phyloP scores from a whole-genome alignment of 805 yeast genomes.

The Wickerhamiella azymoides region DNA sequence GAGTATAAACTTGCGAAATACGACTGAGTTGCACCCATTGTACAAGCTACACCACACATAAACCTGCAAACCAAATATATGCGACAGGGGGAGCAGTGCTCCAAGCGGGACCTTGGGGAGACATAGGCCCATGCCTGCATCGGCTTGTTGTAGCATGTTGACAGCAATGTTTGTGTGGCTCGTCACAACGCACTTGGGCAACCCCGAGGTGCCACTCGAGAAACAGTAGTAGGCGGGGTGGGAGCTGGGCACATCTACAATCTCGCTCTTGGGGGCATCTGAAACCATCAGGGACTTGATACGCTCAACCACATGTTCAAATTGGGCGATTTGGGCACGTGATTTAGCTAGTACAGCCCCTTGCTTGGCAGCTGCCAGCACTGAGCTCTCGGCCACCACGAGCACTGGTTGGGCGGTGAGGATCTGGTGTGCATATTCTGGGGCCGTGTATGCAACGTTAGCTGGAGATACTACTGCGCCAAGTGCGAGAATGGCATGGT shows the following conservation, averaged over 20 bases:
- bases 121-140: constrained; percentile 11
- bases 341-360: background rate
- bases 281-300: background rate
- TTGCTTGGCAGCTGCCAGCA: background rate
- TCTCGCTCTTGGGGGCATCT: background rate
- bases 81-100: constrained; percentile 23
- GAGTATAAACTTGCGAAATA: constrained; percentile 22
- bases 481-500: constrained; percentile 18
- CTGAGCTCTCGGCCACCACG: constrained; percentile 1
- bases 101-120: constrained; percentile 23
- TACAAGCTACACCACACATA: constrained; percentile 18
- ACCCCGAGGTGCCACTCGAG: constrained; percentile 32
- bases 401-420: background rate
- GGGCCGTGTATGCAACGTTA: constrained; percentile 20
- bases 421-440: constrained; percentile 20
- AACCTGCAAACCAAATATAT: constrained; percentile 21
- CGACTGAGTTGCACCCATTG: constrained; percentile 15
- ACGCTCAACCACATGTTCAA: background rate
- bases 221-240: constrained; percentile 18
- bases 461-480: constrained; percentile 24
- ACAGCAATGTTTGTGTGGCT: constrained; percentile 39
- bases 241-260: background rate
- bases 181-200: constrained; percentile 61
- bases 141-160: constrained; percentile 19
- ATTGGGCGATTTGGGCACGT: background rate